A percentile compares a stretch with the other conserved stretches of the same genome.
These are phyloP conservation scores for Phaeosphaeria sp. DNA, from an alignment of 2,329 filamentous ascomycete species.

Conservation along the genomic window DNA sequence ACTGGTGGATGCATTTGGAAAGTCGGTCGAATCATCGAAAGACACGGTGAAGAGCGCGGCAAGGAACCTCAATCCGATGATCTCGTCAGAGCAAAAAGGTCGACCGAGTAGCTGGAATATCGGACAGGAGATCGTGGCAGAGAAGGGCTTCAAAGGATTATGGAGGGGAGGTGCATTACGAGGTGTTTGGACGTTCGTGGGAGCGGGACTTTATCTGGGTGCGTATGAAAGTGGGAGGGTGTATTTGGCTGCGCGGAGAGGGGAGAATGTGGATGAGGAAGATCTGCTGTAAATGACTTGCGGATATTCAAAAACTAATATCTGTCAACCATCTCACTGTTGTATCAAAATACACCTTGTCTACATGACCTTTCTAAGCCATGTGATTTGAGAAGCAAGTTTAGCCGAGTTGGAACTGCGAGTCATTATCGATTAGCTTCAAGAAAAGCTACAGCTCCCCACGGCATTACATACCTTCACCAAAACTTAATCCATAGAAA, in stretches of 20 bases:
- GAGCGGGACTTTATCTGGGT: conserved; percentile 83
- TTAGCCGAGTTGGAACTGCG: conserved; percentile 15
- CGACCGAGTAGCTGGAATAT: conserved; percentile 61
- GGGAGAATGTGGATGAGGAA: conserved; percentile 47
- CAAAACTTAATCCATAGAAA: neutral
- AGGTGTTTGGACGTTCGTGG: conserved; percentile 80
- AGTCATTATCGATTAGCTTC: conserved; percentile 19
- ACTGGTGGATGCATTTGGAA: conserved; percentile 51
- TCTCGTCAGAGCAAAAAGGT: conserved; percentile 20
- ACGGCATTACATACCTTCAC: neutral
- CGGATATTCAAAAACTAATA: neutral
- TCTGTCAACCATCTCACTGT: neutral
- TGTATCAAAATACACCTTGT: too few species aligned
- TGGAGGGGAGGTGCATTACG: conserved; percentile 79
- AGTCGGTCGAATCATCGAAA: conserved; percentile 39
- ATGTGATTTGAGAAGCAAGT: conserved; percentile 8
- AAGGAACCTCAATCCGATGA: conserved; percentile 2
- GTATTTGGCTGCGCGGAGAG: conserved; percentile 54
- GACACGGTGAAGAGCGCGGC: conserved; percentile 26
- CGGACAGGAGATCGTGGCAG: conserved; percentile 67
- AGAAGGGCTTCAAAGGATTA: conserved; percentile 74
- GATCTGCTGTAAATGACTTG: conserved; percentile 26
- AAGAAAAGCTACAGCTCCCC: conserved; percentile 8
- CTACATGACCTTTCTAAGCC: too few species aligned
- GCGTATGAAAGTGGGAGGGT: conserved; percentile 81